These are phyloP conservation scores for Mrakia gelida DNA, from an alignment of 768 basidiomycete genomes.

Conservation along the genomic window DNA sequence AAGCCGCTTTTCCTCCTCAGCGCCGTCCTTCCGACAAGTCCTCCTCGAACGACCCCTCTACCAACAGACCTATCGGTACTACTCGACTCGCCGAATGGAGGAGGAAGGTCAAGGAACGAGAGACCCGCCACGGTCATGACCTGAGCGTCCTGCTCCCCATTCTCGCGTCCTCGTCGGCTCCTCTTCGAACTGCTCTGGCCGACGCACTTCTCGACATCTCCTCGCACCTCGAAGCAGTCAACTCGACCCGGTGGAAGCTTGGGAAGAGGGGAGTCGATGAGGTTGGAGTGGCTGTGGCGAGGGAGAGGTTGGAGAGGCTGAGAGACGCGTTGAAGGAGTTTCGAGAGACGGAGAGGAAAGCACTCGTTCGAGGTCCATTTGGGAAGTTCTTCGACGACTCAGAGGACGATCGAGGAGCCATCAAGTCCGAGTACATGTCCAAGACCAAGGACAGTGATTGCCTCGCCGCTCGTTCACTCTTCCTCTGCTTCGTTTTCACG, in stretches of 20 bases:
- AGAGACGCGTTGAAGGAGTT: conserved; percentile 34
- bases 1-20: neutral
- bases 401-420: conserved; percentile 35
- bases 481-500: conserved; percentile 54
- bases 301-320: conserved; percentile 35
- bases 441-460: conserved; percentile 8
- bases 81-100: conserved; percentile 30
- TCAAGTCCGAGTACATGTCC: conserved; percentile 34
- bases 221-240: conserved; percentile 41
- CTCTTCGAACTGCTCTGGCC: conserved; percentile 37
- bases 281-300: conserved; percentile 29
- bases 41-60: neutral
- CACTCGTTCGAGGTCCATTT: conserved; percentile 50
- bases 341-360: conserved; percentile 41
- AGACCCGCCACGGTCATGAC: conserved; percentile 35
- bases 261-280: neutral
- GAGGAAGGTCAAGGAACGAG: conserved; percentile 22
- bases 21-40: neutral
- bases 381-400: conserved; percentile 28
- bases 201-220: conserved; percentile 37
- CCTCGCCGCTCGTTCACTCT: conserved; percentile 47
- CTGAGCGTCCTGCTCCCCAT: conserved; percentile 43
- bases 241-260: conserved; percentile 39
- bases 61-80: neutral
- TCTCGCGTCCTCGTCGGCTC: conserved; percentile 35